Percentiles rank a stretch among this genome's conserved stretches.
Evolutionary conservation across 495 filamentous ascomycete species (phyloP).

Genomic region (Penicillium crystallinum): DNA sequence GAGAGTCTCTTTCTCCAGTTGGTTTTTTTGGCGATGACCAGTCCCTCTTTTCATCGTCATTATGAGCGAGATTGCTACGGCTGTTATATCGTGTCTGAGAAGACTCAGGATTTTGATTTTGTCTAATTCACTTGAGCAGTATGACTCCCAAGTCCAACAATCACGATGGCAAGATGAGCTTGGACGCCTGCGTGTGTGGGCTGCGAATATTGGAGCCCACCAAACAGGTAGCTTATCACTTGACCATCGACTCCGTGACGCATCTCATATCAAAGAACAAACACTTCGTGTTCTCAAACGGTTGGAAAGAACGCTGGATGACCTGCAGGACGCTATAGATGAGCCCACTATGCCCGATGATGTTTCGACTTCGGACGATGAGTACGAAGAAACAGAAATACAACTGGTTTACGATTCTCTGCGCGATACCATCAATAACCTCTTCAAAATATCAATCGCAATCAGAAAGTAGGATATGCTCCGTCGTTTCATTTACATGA

Average conservation of each 20-base stretch:
- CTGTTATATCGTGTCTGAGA: no score
- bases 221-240: conserved; percentile 36
- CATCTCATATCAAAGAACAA: conserved; percentile 37
- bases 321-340: background rate
- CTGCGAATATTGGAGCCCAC: conserved; percentile 44
- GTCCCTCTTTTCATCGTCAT: no score
- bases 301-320: background rate
- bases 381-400: background rate
- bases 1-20: no score
- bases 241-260: conserved; percentile 44
- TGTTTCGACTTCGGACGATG: background rate
- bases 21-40: no score
- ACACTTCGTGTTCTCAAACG: background rate
- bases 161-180: conserved; percentile 29
- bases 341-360: background rate
- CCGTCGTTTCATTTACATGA: no score
- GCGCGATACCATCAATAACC: background rate
- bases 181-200: conserved; percentile 40
- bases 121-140: no score
- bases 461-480: background rate
- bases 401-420: background rate
- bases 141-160: conserved; percentile 3
- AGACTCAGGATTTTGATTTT: no score
- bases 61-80: no score
- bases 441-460: background rate